Conservation (phyloP, 208 protist species). For the Angomonas ambiguus region DNA sequence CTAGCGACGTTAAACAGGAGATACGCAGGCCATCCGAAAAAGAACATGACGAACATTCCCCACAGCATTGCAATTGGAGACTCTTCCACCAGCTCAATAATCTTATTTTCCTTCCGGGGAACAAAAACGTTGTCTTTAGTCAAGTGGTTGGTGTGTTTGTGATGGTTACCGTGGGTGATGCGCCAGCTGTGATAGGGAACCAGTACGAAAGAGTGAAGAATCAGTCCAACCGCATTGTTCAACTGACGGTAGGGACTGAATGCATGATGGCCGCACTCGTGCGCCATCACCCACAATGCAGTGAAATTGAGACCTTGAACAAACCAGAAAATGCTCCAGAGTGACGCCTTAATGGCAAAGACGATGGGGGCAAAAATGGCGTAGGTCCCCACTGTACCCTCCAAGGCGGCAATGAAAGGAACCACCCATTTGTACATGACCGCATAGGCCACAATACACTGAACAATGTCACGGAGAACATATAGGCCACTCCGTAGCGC, state of each 20-base stretch:
- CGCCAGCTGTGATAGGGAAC: slow-evolving; percentile 93
- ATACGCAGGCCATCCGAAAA: slow-evolving; percentile 89
- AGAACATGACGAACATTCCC: slow-evolving; percentile 57
- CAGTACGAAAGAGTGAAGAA: slow-evolving; percentile 85
- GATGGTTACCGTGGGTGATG: slow-evolving; percentile 90
- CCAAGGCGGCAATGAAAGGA: slow-evolving; percentile 26
- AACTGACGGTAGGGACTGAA: slow-evolving; percentile 72
- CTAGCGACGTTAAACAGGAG: slow-evolving; percentile 77
- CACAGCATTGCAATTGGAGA: slow-evolving; percentile 50
- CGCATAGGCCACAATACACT: slow-evolving; percentile 39
- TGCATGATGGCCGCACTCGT: slow-evolving; percentile 94
- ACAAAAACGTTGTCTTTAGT: slow-evolving; percentile 88
- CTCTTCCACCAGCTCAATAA: slow-evolving; percentile 70
- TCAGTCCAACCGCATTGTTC: slow-evolving; percentile 87
- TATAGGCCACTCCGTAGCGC: slow-evolving; percentile 39
- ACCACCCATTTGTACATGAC: slow-evolving; percentile 53
- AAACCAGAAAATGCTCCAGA: slow-evolving; percentile 78
- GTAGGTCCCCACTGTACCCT: slow-evolving; percentile 14
- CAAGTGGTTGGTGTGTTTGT: slow-evolving; percentile 94
- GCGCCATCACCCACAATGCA: slow-evolving; percentile 91
- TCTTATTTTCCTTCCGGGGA: slow-evolving; percentile 47
- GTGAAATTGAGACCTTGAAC: slow-evolving; percentile 83
- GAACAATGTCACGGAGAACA: slow-evolving; percentile 54
- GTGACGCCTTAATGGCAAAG: slow-evolving; percentile 25
- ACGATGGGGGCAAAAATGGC: slow-evolving; percentile 13